These are phyloP conservation scores for Curvularia sp. DNA, from an alignment of 2,329 filamentous ascomycete species.

Conservation along the genomic window DNA sequence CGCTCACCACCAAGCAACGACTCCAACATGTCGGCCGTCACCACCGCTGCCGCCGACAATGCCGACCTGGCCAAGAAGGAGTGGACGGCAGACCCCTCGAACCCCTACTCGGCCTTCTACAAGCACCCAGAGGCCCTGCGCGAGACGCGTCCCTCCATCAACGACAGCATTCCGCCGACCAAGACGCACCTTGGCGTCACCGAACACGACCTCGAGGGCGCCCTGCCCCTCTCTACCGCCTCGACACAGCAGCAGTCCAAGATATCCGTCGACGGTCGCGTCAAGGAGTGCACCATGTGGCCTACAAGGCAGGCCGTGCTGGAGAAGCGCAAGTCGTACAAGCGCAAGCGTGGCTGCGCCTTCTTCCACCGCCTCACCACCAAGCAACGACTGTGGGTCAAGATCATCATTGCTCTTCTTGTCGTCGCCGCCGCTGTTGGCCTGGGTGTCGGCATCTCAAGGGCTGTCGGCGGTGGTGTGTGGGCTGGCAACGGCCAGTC, in stretches of 20 bases:
- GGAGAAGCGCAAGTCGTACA: slow-evolving; percentile 52
- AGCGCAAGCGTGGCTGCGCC: slow-evolving; percentile 51
- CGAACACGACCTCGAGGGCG: slow-evolving; percentile 53
- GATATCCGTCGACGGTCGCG: slow-evolving; percentile 51
- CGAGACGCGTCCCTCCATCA: slow-evolving; percentile 53
- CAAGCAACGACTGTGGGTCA: slow-evolving; percentile 55
- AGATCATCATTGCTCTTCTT: slow-evolving; percentile 56
- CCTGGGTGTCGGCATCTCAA: slow-evolving; percentile 58
- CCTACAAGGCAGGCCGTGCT: slow-evolving; percentile 57
- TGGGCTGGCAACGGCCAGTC: slow-evolving; percentile 52
- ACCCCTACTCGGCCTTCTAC: slow-evolving; percentile 58
- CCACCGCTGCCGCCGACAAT: slow-evolving; percentile 42
- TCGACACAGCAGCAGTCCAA: slow-evolving; percentile 52
- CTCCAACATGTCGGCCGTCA: slow-evolving; percentile 44
- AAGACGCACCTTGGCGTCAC: slow-evolving; percentile 45
- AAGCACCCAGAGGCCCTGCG: slow-evolving; percentile 57
- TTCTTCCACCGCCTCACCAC: slow-evolving; percentile 53
- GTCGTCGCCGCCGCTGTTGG: slow-evolving; percentile 57
- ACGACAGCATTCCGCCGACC: slow-evolving; percentile 36
- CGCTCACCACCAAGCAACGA: slow-evolving; percentile 46
- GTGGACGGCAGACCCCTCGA: slow-evolving; percentile 44
- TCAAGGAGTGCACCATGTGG: slow-evolving; percentile 62
- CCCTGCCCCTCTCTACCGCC: slow-evolving; percentile 46
- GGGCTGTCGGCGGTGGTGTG: slow-evolving; percentile 58
- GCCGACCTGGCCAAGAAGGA: slow-evolving; percentile 36